Conservation (phyloP, 2,329 filamentous ascomycete genomes). For the Xylogone sp. region DNA sequence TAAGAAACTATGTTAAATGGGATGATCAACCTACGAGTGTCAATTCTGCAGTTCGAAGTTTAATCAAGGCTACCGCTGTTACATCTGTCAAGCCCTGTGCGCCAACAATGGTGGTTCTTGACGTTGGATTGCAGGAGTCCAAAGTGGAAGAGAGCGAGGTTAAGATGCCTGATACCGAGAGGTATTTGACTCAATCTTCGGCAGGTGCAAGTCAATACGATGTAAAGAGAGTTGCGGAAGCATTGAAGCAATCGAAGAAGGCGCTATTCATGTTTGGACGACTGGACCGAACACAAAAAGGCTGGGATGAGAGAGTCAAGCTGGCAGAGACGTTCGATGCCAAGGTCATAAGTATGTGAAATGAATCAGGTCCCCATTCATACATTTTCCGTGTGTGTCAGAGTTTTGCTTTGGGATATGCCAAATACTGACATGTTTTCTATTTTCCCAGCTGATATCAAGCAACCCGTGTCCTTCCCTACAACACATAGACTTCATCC, state of each 20-base stretch:
- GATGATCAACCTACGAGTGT: not conserved
- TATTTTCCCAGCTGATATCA: not conserved
- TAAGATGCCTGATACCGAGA: not conserved
- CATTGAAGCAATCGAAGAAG: not conserved
- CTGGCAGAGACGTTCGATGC: constrained; percentile 2
- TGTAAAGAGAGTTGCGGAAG: not conserved
- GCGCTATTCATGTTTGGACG: constrained; percentile 3
- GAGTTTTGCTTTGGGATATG: no score
- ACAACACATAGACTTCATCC: constrained; percentile 3
- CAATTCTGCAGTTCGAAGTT: not conserved
- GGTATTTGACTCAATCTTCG: not conserved
- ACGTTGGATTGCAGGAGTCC: not conserved
- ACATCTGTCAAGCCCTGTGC: not conserved
- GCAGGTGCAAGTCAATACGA: not conserved
- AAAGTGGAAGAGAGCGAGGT: not conserved
- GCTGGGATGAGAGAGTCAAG: constrained; percentile 3
- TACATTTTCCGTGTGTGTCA: no score
- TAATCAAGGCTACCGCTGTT: not conserved
- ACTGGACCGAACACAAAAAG: not conserved
- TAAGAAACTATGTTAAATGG: constrained; percentile 1
- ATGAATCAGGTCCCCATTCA: no score
- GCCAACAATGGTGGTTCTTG: not conserved
- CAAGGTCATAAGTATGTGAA: not conserved
- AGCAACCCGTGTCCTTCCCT: constrained; percentile 1
- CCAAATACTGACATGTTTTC: not conserved